Evolutionary conservation across 495 filamentous ascomycete species (phyloP), one percentile per base, ranked within the genome.

Genomic region (Xylaria castorea): DNA sequence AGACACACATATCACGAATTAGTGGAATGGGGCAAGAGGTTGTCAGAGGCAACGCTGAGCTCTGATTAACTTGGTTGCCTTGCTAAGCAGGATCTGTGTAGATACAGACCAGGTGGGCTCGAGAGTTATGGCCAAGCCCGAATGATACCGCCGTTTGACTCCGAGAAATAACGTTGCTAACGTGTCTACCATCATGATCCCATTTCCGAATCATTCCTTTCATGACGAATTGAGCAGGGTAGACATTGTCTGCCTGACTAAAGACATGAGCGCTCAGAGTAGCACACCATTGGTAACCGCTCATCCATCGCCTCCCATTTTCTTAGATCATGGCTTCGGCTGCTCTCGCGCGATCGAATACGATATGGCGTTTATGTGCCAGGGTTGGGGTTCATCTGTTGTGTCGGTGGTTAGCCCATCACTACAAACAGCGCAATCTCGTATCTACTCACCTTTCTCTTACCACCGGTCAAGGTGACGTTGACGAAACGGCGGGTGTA

Each of bases 401-500:
- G 30, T 32, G 12, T 34, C n/a, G 34, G 64, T 71, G 25, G 27
- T 72, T 71, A 74, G 57, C 22, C 57, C 71, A 42, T 25, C 40
- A 62, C 51, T 67, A 9, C n/a, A 12, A 38, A 16, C 5, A 30
- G 3, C 11, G 18, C 48, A 6, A n/a, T 6, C 40, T 51, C 20
- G 16, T 44, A 3, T 58, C 57, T 65, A 60, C 80, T 74, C 70
- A 97, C 94, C 95, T 98, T 98, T 85, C 96, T 89, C 95, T 99
- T 99, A 85, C 96, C 96, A 85, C 96, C 96, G 71, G 96, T 97
- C 90, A 98, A 88, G 78, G 94, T 97, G 82, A 99, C 95, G 89
- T 98, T 99, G 76, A 99, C 97, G 90, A 99, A 99, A 77, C 96
- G 94, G 83, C 96, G 92, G 77, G 94, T 98, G 89, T 99, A 99